Percentiles rank a stretch among this genome's conserved stretches.
Evolutionary conservation across 768 basidiomycete genomes (phyloP).

Genomic region (Termitomyces heimii): DNA sequence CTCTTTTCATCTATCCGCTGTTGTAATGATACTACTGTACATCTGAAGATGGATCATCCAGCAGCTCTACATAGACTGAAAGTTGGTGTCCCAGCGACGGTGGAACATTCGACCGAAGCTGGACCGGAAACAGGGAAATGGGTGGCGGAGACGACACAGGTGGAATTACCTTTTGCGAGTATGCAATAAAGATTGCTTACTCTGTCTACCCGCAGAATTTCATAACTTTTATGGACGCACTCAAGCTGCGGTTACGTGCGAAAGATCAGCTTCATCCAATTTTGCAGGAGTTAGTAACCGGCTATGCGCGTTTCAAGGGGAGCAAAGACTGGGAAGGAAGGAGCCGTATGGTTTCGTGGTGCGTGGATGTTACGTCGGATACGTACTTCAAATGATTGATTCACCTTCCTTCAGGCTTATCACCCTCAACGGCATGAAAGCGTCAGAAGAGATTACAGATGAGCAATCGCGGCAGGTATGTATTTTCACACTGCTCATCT

Average conservation of each 20-base stretch:
- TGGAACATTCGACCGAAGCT: slow-evolving; percentile 91
- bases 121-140: slow-evolving; percentile 93
- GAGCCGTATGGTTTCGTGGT: slow-evolving; percentile 92
- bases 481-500: background rate
- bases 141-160: slow-evolving; percentile 98
- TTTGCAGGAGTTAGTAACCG: slow-evolving; percentile 90
- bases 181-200: background rate
- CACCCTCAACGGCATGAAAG: slow-evolving; percentile 94
- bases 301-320: slow-evolving; percentile 90
- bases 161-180: slow-evolving; percentile 21
- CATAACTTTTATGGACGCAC: slow-evolving; percentile 98
- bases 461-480: slow-evolving; percentile 89
- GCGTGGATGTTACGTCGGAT: slow-evolving; percentile 17
- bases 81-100: slow-evolving; percentile 94
- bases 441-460: slow-evolving; percentile 92
- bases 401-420: slow-evolving; percentile 64
- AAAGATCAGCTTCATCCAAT: slow-evolving; percentile 97
- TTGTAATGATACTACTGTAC: background rate
- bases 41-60: slow-evolving; percentile 77
- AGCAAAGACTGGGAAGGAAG: slow-evolving; percentile 97
- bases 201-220: slow-evolving; percentile 59
- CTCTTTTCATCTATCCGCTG: background rate
- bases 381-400: background rate
- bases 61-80: slow-evolving; percentile 87
- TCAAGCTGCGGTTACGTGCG: slow-evolving; percentile 88